Evolutionary conservation across 164 flowering plant species (phyloP).

Genomic region (Stephania cephalantha): DNA sequence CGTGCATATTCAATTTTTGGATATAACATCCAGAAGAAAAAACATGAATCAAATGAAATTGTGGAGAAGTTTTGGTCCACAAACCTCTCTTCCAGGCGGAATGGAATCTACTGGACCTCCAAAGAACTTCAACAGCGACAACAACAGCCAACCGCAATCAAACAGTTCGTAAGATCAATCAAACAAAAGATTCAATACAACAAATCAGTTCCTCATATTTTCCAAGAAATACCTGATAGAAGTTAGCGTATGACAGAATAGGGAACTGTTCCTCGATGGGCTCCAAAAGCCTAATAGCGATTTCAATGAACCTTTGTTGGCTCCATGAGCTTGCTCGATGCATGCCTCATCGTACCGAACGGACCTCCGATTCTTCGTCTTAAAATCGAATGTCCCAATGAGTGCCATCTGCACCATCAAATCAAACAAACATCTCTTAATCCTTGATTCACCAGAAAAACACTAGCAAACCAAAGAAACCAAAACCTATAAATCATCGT

Average conservation of each 20-base stretch:
- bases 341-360: conserved; percentile 74
- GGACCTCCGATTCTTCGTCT: conserved; percentile 86
- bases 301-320: conserved; percentile 79
- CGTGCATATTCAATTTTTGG: no score
- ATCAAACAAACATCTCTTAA: background rate
- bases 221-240: conserved; percentile 51
- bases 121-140: conserved; percentile 76
- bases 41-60: background rate
- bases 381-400: conserved; percentile 76
- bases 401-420: conserved; percentile 68
- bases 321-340: conserved; percentile 61
- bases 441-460: background rate
- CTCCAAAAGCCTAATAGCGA: conserved; percentile 70
- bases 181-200: background rate
- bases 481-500: background rate
- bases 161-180: background rate
- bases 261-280: conserved; percentile 88
- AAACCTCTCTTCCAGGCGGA: conserved; percentile 80
- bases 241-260: conserved; percentile 62
- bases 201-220: background rate
- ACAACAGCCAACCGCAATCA: conserved; percentile 67
- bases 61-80: conserved; percentile 15
- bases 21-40: no score
- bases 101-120: conserved; percentile 92
- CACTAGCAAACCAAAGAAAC: background rate